Evolutionary conservation across 2,329 filamentous ascomycete genomes (phyloP), one percentile per base, ranked within the genome.

Genomic region (Ascochyta clinopodiicola): DNA sequence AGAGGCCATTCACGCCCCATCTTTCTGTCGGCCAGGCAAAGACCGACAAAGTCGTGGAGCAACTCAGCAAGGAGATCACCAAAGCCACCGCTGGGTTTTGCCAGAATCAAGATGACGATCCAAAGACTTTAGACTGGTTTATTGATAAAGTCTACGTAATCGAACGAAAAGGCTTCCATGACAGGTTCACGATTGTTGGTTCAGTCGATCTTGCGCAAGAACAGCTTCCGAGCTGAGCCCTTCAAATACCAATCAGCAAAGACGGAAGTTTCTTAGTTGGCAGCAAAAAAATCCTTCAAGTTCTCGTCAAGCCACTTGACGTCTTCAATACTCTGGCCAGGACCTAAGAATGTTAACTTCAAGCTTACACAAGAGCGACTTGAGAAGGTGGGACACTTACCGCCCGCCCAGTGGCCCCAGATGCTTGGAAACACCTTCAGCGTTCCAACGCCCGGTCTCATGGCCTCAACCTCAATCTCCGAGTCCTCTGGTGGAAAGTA

Each of bases 401-500:
- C 77, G 39, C 78, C 79, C 36, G 78, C 79, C 78, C 79, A 81
- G 62, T 81, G 87, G 0, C 87, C 86, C 86, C 87, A 89, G 32
- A 88, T 84, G 2, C 80, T 84, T n/a, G 83, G 84, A 60, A 86
- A 82, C 1, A 81, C 66, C 38, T 69, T 73, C 56, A 87, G 71
- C 44, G 80, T 79, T 1, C 85, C 86, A 22, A 88, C 72, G 0
- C 84, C 85, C 2, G 82, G 77, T 27, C 73, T 78, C 86, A 88
- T 88, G 56, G 81, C 83, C 43, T 71, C 71, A 22, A 93, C 87
- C 67, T 95, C 91, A 51, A 88, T 86, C 65, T 89, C 84, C 0
- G 88, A 92, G 62, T 93, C 91, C 65, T 93, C 90, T 0, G 89
- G 89, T 80, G 90, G 88, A 62, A 95, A 94, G 69, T 94, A 94